phyloP scores from a whole-genome alignment of 1,284 basidiomycete genomes.

The Leccinum fallax region DNA sequence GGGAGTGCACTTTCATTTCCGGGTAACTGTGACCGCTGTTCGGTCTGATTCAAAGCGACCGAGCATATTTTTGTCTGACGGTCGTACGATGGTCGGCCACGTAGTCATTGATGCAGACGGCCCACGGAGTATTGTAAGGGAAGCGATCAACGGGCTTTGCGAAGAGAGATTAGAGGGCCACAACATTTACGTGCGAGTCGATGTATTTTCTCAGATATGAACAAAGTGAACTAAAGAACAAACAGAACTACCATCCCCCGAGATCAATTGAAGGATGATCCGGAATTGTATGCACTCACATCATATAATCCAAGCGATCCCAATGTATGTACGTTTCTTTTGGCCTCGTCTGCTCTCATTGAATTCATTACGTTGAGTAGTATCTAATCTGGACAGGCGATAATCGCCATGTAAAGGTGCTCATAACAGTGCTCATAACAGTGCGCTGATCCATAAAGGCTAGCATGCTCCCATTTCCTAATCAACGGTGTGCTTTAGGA shows the following conservation, averaged over 20 bases:
- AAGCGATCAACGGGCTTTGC: constrained; percentile 21
- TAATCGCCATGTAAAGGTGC: constrained; percentile 22
- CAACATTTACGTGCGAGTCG: constrained; percentile 31
- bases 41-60: constrained; percentile 30
- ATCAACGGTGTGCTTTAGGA: constrained; percentile 25
- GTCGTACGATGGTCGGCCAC: constrained; percentile 40
- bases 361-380: constrained; percentile 12
- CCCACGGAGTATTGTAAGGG: constrained; percentile 35
- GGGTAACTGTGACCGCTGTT: constrained; percentile 39
- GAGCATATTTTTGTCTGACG: constrained; percentile 36
- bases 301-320: constrained; percentile 24
- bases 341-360: neutral
- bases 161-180: constrained; percentile 32
- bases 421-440: constrained; percentile 23
- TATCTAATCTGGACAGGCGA: constrained; percentile 32
- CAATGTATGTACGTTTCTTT: constrained; percentile 17
- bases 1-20: constrained; percentile 45
- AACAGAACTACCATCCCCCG: constrained; percentile 43
- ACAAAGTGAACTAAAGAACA: constrained; percentile 19
- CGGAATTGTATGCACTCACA: constrained; percentile 36
- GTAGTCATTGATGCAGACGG: constrained; percentile 47
- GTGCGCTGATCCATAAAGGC: constrained; percentile 16
- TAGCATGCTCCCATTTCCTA: constrained; percentile 1
- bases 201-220: constrained; percentile 5
- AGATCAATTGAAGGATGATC: constrained; percentile 41